phyloP scores from a whole-genome alignment of 129 eudicot genomes.

The Scalesia atractyloides region DNA sequence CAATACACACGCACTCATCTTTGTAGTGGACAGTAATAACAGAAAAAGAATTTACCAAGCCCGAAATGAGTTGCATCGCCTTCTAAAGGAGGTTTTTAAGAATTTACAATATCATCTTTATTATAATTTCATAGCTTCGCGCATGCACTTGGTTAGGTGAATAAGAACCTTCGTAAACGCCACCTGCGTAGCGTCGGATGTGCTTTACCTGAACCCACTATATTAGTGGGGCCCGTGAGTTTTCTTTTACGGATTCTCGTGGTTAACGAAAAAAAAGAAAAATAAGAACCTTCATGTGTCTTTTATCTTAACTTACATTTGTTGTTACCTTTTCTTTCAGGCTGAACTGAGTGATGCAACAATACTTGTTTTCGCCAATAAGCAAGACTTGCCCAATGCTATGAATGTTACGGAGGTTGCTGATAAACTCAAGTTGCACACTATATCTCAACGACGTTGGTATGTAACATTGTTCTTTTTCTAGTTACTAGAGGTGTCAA shows the following conservation, averaged over 20 bases:
- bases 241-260: neutral
- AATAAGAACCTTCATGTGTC: neutral
- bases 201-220: neutral
- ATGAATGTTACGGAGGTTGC: constrained; percentile 50
- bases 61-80: constrained; percentile 46
- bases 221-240: neutral
- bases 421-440: constrained; percentile 43
- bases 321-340: constrained; percentile 25
- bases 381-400: constrained; percentile 56
- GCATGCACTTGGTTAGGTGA: neutral
- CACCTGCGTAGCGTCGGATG: neutral
- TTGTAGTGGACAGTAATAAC: constrained; percentile 48
- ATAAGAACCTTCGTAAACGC: neutral
- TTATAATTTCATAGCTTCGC: neutral
- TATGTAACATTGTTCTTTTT: constrained; percentile 18
- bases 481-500: neutral
- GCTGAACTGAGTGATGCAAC: constrained; percentile 40
- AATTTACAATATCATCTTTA: neutral
- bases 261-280: neutral
- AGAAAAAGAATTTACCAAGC: constrained; percentile 42
- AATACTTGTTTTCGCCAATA: constrained; percentile 49
- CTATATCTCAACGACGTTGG: constrained; percentile 36
- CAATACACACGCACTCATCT: constrained; percentile 44
- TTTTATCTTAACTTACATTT: neutral
- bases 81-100: constrained; percentile 35